Percentiles rank a stretch among this genome's conserved stretches.
These are phyloP conservation scores for Hanseniaspora jakobsenii DNA, from an alignment of 805 yeast genomes.

Conservation along the genomic window DNA sequence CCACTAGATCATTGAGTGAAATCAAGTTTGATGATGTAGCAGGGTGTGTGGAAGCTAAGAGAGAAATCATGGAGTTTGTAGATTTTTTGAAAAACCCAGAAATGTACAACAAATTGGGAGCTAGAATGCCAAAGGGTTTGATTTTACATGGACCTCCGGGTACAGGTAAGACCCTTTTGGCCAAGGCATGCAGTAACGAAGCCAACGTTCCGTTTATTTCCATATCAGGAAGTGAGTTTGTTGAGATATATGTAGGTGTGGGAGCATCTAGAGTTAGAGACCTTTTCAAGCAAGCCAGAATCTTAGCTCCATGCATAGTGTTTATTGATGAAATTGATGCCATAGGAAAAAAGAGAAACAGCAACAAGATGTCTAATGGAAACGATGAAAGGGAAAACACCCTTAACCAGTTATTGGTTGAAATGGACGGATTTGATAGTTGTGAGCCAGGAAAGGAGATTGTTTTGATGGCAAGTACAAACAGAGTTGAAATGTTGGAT, in stretches of 20 bases:
- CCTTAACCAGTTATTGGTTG: constrained; percentile 86
- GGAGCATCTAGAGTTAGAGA: constrained; percentile 98
- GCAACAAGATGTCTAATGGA: constrained; percentile 24
- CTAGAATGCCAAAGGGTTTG: constrained; percentile 97
- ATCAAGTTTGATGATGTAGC: constrained; percentile 90
- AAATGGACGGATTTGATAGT: constrained; percentile 94
- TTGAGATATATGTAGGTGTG: constrained; percentile 98
- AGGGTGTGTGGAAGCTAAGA: constrained; percentile 93
- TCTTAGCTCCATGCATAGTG: constrained; percentile 88
- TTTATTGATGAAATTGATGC: constrained; percentile 99
- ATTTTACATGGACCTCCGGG: constrained; percentile 97
- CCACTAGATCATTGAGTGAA: constrained; percentile 30
- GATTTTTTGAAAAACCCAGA: constrained; percentile 80
- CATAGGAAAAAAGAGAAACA: constrained; percentile 74
- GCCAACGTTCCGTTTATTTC: constrained; percentile 95
- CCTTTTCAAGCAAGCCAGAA: constrained; percentile 80
- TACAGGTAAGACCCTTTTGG: constrained; percentile 93
- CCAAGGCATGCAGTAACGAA: constrained; percentile 98
- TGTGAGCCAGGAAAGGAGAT: constrained; percentile 57
- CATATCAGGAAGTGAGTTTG: constrained; percentile 94
- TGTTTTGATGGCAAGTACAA: constrained; percentile 95
- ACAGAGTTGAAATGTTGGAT: constrained; percentile 87
- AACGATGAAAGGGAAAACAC: constrained; percentile 97
- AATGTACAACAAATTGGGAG: constrained; percentile 86
- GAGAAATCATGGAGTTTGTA: constrained; percentile 96